These are phyloP conservation scores for Medicago lupulina DNA, from an alignment of 306 rosid genomes.

Conservation along the genomic window DNA sequence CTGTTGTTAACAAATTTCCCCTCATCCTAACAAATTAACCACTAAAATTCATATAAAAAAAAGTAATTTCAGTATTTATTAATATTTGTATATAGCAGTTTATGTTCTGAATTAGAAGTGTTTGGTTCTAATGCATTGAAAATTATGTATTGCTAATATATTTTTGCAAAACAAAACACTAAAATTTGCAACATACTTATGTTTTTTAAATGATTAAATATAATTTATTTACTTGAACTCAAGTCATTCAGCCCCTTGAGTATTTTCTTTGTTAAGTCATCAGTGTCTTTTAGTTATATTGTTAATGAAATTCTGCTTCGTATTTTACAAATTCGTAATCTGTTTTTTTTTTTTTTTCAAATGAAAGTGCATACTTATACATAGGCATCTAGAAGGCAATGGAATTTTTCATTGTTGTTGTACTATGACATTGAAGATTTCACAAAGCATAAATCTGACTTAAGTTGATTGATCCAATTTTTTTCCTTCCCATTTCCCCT, in stretches of 20 bases:
- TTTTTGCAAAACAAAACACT: too few relatives aligned
- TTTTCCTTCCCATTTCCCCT: conserved; percentile 9
- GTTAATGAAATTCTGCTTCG: background rate
- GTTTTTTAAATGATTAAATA: too few relatives aligned
- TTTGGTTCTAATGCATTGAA: too few relatives aligned
- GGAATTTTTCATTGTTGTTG: conserved; percentile 17
- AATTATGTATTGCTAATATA: too few relatives aligned
- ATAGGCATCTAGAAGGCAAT: conserved; percentile 2
- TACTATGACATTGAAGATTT: conserved; percentile 20
- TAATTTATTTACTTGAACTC: background rate
- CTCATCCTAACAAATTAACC: too few relatives aligned
- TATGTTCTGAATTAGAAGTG: too few relatives aligned
- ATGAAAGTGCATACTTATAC: background rate
- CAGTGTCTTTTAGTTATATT: background rate
- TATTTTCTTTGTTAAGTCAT: background rate
- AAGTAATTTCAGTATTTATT: too few relatives aligned
- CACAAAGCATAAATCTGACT: conserved; percentile 23
- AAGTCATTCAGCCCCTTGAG: background rate
- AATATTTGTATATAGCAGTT: too few relatives aligned
- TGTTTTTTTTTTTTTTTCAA: background rate
- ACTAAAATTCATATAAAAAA: too few relatives aligned
- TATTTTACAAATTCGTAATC: background rate
- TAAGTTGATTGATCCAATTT: conserved; percentile 23
- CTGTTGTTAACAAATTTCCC: too few relatives aligned
- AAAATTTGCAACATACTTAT: too few relatives aligned